phyloP scores from a whole-genome alignment of 176 grass and related monocot genomes.

The Tillandsia leiboldiana region DNA sequence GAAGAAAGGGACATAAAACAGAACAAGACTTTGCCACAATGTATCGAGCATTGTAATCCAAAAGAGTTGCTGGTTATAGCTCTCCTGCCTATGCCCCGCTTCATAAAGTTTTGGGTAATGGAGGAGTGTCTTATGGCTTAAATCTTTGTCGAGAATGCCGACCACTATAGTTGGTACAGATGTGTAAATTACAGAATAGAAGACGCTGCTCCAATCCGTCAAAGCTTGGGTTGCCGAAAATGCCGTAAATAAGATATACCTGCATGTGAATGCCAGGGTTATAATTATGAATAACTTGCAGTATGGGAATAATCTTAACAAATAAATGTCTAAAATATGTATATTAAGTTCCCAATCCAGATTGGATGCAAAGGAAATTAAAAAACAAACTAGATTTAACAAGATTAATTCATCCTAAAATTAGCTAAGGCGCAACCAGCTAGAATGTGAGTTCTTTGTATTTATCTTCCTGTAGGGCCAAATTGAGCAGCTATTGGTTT shows the following conservation, averaged over 20 bases:
- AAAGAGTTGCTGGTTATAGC: slow-evolving; percentile 88
- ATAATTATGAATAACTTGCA: not conserved
- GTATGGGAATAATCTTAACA: not conserved
- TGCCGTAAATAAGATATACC: slow-evolving; percentile 88
- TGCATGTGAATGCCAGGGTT: slow-evolving; percentile 23
- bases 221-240: slow-evolving; percentile 93
- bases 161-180: slow-evolving; percentile 87
- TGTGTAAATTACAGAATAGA: slow-evolving; percentile 98
- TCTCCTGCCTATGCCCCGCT: slow-evolving; percentile 83
- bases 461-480: too few species aligned
- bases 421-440: not conserved
- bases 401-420: not conserved
- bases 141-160: slow-evolving; percentile 93
- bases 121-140: slow-evolving; percentile 92
- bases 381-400: slow-evolving; percentile 1
- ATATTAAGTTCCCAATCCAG: slow-evolving; percentile 3
- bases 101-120: slow-evolving; percentile 91
- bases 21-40: slow-evolving; percentile 98
- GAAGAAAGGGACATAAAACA: slow-evolving; percentile 95
- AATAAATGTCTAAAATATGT: not conserved
- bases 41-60: slow-evolving; percentile 99
- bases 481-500: too few species aligned
- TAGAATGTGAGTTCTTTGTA: too few species aligned
- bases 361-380: not conserved
- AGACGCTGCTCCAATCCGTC: slow-evolving; percentile 99